Evolutionary conservation across 2,329 filamentous ascomycete species (phyloP), one percentile per base, ranked within the genome.

Genomic region (Clonostachys byssicola): DNA sequence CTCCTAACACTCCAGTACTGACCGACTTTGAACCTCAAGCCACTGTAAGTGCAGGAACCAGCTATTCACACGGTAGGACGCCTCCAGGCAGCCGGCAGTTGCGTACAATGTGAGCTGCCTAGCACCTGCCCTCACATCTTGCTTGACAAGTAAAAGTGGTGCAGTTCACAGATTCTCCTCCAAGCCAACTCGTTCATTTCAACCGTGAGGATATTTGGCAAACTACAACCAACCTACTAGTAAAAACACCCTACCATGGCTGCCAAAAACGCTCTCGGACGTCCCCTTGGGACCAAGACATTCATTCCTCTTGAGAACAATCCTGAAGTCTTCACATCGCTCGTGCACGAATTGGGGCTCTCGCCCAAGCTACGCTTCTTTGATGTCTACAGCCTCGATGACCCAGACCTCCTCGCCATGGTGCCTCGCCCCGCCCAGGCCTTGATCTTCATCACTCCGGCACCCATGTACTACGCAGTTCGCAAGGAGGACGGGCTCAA

Each of bases 341-440:
- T 95, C 14, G 77, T 87, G 23, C 80, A 82, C 61, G 80, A 83
- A 54, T 78, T 94, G 13, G 89, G 89, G 43, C 74, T 94, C 41
- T 85, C 87, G 2, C 61, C 72, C 23, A 70, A 75, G 36, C 74
- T 95, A 14, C 74, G 77, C 55, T 95, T 94, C 74, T 81, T 89
- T 67, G 89, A 95, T 63, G 86, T 95, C 63, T 92, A 82, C 73
- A 87, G 82, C 55, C 81, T 95, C 60, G 84, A 89, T 62, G 88
- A 94, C 41, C 80, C 86, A 0, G 79, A 85, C 23, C 78, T 92
- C n/a, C 76, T 94, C 51, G 77, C 80, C 47, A 83, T 91, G 64
- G 58, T 66, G 8, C 89, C 89, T 0, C 85, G 89, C 12, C 89
- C 89, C 12, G 85, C 81, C 5, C 72, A 88, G 54, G 89, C 89